Percentiles rank a stretch among this genome's conserved stretches.
Evolutionary conservation across 768 basidiomycete species (phyloP).

Genomic region (Aureoboletus auriporus): DNA sequence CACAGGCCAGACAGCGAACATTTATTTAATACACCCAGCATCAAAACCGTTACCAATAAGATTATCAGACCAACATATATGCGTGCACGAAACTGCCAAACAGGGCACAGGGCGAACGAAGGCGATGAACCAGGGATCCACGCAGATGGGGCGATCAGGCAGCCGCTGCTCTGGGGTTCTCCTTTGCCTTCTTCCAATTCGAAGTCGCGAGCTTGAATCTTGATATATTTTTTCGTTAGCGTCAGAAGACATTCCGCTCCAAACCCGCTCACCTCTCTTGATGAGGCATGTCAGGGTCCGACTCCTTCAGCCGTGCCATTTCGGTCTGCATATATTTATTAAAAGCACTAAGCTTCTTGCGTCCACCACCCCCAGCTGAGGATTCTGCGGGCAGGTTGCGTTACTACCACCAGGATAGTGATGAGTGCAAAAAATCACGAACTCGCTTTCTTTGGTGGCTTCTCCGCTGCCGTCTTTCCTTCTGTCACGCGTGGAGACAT

Average conservation of each 20-base stretch:
- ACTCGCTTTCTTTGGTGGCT: constrained; percentile 54
- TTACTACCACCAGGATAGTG: constrained; percentile 14
- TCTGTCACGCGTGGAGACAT: constrained; percentile 44
- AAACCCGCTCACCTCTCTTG: constrained; percentile 55
- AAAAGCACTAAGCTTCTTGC: constrained; percentile 65
- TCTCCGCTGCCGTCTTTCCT: constrained; percentile 40
- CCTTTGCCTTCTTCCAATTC: constrained; percentile 76
- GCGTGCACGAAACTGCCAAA: constrained; percentile 15
- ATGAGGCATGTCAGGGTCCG: constrained; percentile 67
- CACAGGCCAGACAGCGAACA: constrained; percentile 6
- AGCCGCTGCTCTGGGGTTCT: constrained; percentile 48
- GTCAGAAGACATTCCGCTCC: background rate
- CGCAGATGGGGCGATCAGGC: constrained; percentile 15
- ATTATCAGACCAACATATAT: constrained; percentile 20
- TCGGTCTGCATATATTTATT: constrained; percentile 81
- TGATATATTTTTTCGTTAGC: background rate
- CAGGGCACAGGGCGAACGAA: constrained; percentile 11
- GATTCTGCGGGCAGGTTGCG: constrained; percentile 42
- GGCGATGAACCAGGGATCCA: constrained; percentile 6
- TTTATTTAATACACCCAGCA: constrained; percentile 14
- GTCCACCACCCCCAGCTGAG: constrained; percentile 43
- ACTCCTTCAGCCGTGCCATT: constrained; percentile 74
- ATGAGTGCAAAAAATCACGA: constrained; percentile 20
- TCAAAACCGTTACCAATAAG: constrained; percentile 31
- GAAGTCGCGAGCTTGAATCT: constrained; percentile 72